Conservation (phyloP, 1,139 yeast genomes). For the Groenewaldozyma auringiensis region DNA sequence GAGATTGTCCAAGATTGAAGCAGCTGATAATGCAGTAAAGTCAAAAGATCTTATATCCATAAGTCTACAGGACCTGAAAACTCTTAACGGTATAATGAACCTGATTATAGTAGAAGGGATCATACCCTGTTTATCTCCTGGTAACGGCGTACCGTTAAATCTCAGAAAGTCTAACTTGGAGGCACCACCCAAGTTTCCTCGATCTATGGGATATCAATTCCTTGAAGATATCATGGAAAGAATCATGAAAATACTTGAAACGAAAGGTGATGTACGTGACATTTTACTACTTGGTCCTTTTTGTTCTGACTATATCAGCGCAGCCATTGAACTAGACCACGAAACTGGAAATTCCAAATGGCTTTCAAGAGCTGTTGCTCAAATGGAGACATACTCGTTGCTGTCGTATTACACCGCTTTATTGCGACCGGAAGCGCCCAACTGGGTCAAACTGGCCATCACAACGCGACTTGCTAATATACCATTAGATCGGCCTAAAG, state of each 20-base stretch:
- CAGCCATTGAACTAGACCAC: constrained; percentile 45
- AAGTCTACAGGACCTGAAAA: constrained; percentile 76
- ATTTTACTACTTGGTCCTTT: constrained; percentile 36
- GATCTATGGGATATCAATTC: constrained; percentile 18
- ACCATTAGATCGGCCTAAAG: constrained; percentile 47
- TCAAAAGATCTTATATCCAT: constrained; percentile 46
- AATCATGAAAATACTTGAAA: constrained; percentile 46
- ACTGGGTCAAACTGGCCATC: constrained; percentile 27
- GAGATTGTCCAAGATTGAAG: not conserved
- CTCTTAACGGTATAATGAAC: constrained; percentile 57
- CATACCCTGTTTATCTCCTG: constrained; percentile 51
- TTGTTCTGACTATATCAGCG: constrained; percentile 56
- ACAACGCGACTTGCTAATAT: constrained; percentile 45
- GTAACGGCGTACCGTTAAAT: constrained; percentile 59
- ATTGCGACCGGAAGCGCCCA: constrained; percentile 24
- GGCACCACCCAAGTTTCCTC: constrained; percentile 2
- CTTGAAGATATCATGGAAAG: constrained; percentile 34
- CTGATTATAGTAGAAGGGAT: constrained; percentile 63
- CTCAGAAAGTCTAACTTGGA: constrained; percentile 35
- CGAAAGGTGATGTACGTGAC: constrained; percentile 50
- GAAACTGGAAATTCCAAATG: constrained; percentile 28
- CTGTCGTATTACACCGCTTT: constrained; percentile 25
- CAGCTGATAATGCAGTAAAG: not conserved
- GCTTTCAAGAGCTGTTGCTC: constrained; percentile 14
- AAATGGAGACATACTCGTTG: constrained; percentile 30